Evolutionary conservation across 2,329 filamentous ascomycete genomes (phyloP).

Genomic region (Pleomassaria siparia): DNA sequence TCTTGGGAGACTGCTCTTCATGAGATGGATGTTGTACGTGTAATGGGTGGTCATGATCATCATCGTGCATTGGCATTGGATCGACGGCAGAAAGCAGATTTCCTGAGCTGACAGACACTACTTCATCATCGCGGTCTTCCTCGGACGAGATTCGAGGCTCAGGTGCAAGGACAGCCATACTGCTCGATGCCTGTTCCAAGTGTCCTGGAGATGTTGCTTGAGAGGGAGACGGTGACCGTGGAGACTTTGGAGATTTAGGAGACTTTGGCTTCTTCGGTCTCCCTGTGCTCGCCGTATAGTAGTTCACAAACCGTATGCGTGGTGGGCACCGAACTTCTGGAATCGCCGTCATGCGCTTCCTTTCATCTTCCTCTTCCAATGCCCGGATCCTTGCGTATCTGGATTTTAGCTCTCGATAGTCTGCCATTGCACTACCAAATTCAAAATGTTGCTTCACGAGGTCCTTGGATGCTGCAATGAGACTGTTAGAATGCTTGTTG

Average conservation of each 20-base stretch:
- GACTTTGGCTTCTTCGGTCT: constrained; percentile 58
- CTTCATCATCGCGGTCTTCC: constrained; percentile 44
- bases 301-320: constrained; percentile 80
- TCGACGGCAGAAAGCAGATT: constrained; percentile 25
- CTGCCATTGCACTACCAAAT: constrained; percentile 78
- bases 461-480: constrained; percentile 69
- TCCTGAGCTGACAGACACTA: constrained; percentile 33
- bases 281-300: constrained; percentile 85
- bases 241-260: constrained; percentile 28
- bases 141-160: constrained; percentile 47
- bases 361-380: constrained; percentile 69
- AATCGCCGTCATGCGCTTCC: constrained; percentile 31
- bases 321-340: constrained; percentile 40
- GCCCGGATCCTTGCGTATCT: constrained; percentile 70
- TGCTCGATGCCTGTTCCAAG: background rate
- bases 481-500: constrained; percentile 75
- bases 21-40: background rate
- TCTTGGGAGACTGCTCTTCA: background rate
- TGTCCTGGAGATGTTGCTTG: background rate
- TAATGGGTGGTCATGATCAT: background rate
- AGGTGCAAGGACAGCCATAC: background rate
- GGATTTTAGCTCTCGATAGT: constrained; percentile 68
- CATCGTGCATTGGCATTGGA: constrained; percentile 3
- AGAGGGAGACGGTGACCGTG: constrained; percentile 6
- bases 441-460: constrained; percentile 80